Percentiles rank a stretch among this genome's conserved stretches.
Conservation (phyloP, 768 basidiomycete genomes). For the Leucocoprinus birnbaumii region DNA sequence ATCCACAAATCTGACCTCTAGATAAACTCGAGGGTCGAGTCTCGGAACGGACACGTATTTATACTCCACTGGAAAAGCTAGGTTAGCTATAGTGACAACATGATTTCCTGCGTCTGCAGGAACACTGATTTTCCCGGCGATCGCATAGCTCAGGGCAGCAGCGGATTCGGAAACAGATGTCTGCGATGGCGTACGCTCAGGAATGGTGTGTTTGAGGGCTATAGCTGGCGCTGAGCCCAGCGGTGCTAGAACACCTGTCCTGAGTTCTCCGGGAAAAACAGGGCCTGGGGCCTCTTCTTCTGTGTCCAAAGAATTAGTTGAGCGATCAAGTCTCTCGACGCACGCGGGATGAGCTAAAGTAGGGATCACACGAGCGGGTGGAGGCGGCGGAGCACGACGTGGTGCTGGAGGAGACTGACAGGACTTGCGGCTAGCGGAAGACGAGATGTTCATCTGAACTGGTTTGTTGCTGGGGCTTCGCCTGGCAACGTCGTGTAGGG, state of each 20-base stretch:
- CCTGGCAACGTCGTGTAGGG: slow-evolving; percentile 28
- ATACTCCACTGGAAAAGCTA: slow-evolving; percentile 42
- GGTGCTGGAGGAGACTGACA: too few species aligned
- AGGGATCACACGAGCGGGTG: too few species aligned
- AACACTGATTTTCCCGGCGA: slow-evolving; percentile 49
- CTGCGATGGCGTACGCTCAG: slow-evolving; percentile 18
- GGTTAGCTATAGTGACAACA: slow-evolving; percentile 48
- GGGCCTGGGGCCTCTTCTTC: too few species aligned
- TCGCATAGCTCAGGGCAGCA: slow-evolving; percentile 46
- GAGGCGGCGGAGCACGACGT: too few species aligned
- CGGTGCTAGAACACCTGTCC: too few species aligned
- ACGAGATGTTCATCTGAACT: slow-evolving; percentile 24
- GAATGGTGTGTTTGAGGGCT: too few species aligned
- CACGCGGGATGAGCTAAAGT: too few species aligned
- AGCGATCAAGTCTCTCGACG: not conserved
- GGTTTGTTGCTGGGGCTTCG: slow-evolving; percentile 30
- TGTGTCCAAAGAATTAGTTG: too few species aligned
- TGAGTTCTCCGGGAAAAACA: too few species aligned
- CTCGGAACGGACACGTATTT: slow-evolving; percentile 50
- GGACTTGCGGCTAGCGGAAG: slow-evolving; percentile 5
- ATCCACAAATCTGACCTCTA: too few species aligned
- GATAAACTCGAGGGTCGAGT: slow-evolving; percentile 43
- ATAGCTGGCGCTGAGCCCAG: too few species aligned
- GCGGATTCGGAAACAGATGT: slow-evolving; percentile 51
- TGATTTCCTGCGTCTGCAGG: slow-evolving; percentile 56